phyloP scores from a whole-genome alignment of 2,329 filamentous ascomycete genomes.

The Diaporthe citriasiana region DNA sequence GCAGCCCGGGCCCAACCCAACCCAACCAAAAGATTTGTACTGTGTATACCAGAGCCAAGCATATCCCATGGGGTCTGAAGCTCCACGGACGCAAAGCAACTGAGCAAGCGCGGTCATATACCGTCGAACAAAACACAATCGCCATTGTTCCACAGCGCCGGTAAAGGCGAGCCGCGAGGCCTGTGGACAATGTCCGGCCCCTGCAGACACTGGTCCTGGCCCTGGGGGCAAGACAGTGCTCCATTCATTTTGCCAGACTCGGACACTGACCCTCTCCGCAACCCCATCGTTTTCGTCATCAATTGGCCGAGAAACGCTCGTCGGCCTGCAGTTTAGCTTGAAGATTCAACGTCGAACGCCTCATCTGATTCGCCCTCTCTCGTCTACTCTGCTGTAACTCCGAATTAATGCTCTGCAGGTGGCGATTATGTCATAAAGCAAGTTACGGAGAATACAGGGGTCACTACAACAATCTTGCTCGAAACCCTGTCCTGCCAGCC shows the following conservation, averaged over 20 bases:
- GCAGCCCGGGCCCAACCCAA: constrained; percentile 4
- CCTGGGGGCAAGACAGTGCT: neutral
- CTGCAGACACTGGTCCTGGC: neutral
- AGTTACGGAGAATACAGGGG: neutral
- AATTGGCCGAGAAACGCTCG: neutral
- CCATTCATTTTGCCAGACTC: neutral
- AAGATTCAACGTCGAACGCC: neutral
- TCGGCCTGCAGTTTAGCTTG: neutral
- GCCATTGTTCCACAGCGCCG: constrained; percentile 1
- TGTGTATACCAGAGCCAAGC: neutral
- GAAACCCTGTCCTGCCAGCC: constrained; percentile 14
- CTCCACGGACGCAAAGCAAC: constrained; percentile 6
- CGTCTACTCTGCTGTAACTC: neutral
- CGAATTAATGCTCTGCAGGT: neutral
- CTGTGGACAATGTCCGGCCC: constrained; percentile 21
- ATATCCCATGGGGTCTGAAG: neutral
- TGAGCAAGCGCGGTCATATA: neutral
- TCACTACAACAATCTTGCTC: neutral
- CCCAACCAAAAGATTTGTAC: neutral
- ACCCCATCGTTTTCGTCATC: neutral
- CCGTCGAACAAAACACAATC: neutral
- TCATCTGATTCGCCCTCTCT: neutral
- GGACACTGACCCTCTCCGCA: neutral
- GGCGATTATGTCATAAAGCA: constrained; percentile 31
- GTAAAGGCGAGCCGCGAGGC: constrained; percentile 16